Evolutionary conservation across 83 land plant genomes (phyloP).

Genomic region (Isoetes engelmannii): DNA sequence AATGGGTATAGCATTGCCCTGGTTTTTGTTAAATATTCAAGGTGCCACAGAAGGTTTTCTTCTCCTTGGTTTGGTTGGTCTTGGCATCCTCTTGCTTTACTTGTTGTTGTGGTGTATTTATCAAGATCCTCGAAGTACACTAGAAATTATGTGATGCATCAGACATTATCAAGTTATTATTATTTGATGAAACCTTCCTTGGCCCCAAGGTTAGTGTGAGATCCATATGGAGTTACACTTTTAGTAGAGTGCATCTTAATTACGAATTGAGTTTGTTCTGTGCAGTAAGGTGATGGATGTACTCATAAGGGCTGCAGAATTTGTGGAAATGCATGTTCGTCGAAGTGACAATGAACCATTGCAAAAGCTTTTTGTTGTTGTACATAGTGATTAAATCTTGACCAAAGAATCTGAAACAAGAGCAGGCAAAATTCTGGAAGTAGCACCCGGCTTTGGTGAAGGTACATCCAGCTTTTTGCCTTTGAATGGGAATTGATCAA

Average conservation of each 20-base stretch:
- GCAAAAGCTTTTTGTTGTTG: slow-evolving; percentile 72
- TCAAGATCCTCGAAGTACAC: slow-evolving; percentile 95
- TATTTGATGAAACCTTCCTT: slow-evolving; percentile 87
- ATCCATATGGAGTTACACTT: not conserved
- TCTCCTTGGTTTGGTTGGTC: slow-evolving; percentile 81
- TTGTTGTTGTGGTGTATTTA: slow-evolving; percentile 83
- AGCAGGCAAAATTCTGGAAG: slow-evolving; percentile 98
- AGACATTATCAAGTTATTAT: slow-evolving; percentile 72
- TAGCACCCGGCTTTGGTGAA: slow-evolving; percentile 84
- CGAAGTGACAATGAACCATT: slow-evolving; percentile 82
- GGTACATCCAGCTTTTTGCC: slow-evolving; percentile 28
- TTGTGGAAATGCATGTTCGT: slow-evolving; percentile 87
- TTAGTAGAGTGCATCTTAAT: not conserved
- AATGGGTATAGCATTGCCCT: slow-evolving; percentile 98
- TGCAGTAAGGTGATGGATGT: slow-evolving; percentile 98
- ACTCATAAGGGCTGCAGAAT: slow-evolving; percentile 86
- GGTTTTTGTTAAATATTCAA: slow-evolving; percentile 75
- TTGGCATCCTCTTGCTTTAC: slow-evolving; percentile 80
- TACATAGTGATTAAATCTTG: slow-evolving; percentile 79
- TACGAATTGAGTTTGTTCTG: not conserved
- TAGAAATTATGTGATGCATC: slow-evolving; percentile 96
- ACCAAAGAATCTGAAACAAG: slow-evolving; percentile 83
- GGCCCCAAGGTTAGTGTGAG: slow-evolving; percentile 70
- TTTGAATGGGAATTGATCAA: not conserved
- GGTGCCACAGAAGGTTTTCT: slow-evolving; percentile 89